Conservation (phyloP, 345 rosid species). For the Carallia pectinifolia region DNA sequence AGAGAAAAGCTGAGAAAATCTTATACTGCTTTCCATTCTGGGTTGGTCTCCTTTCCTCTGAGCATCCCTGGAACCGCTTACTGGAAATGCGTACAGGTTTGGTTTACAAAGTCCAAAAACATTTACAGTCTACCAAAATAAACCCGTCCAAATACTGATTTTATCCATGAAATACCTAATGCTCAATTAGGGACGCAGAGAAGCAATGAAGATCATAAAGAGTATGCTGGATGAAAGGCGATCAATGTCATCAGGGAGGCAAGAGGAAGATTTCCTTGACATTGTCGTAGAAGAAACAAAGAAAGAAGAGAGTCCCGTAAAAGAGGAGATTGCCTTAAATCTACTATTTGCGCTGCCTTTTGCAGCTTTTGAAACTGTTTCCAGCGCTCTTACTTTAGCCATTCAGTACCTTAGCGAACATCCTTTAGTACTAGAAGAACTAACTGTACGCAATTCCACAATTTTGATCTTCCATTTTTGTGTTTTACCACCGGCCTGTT, state of each 20-base stretch:
- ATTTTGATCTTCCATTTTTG: too few relatives aligned
- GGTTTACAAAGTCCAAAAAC: background rate
- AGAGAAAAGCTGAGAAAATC: conserved; percentile 16
- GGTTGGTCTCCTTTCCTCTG: conserved; percentile 38
- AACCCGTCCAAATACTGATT: too few relatives aligned
- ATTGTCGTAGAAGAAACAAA: background rate
- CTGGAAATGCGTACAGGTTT: conserved; percentile 34
- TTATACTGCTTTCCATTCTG: conserved; percentile 27
- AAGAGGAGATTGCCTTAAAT: background rate
- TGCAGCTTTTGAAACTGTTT: background rate
- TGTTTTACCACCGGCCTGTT: too few relatives aligned
- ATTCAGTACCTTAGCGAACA: background rate
- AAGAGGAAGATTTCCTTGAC: conserved; percentile 5
- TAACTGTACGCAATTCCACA: background rate
- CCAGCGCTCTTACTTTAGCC: background rate
- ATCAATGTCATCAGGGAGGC: background rate
- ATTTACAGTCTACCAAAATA: background rate
- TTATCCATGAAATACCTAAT: too few relatives aligned
- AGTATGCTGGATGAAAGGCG: background rate
- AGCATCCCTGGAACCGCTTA: conserved; percentile 43
- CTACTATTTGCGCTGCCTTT: background rate
- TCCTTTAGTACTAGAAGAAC: background rate
- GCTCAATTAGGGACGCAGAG: background rate
- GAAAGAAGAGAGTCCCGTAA: background rate
- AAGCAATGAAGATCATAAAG: background rate